A percentile compares a stretch with the other conserved stretches of the same genome.
Conservation (phyloP, 2,329 filamentous ascomycete genomes). For the Sporothrix euskadiensis region DNA sequence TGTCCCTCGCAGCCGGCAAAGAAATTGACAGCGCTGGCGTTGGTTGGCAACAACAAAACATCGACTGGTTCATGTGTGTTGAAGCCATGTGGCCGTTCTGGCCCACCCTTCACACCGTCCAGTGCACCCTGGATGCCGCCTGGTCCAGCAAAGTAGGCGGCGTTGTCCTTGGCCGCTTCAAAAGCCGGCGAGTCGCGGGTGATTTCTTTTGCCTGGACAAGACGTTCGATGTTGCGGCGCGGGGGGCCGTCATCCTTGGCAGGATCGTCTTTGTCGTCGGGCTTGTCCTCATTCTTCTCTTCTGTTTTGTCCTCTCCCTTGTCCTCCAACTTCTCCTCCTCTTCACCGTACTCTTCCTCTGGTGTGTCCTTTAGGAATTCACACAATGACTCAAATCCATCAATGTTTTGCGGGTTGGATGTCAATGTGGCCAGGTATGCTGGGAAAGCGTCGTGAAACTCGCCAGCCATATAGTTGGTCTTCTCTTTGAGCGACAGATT, state of each 20-base stretch:
- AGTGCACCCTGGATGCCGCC: slow-evolving; percentile 58
- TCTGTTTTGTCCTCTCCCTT: background rate
- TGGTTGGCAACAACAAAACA: slow-evolving; percentile 61
- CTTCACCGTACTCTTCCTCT: slow-evolving; percentile 59
- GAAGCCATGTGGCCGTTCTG: slow-evolving; percentile 50
- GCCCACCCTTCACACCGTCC: slow-evolving; percentile 17
- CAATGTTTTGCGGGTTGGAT: slow-evolving; percentile 59
- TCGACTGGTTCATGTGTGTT: slow-evolving; percentile 46
- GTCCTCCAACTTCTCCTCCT: slow-evolving; percentile 49
- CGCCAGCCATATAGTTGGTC: slow-evolving; percentile 42
- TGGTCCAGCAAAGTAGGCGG: slow-evolving; percentile 49
- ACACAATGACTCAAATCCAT: slow-evolving; percentile 51
- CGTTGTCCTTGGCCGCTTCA: background rate
- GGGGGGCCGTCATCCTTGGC: slow-evolving; percentile 31
- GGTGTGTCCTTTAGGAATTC: slow-evolving; percentile 56
- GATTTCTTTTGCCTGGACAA: slow-evolving; percentile 8
- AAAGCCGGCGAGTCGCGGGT: slow-evolving; percentile 42
- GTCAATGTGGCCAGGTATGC: slow-evolving; percentile 58
- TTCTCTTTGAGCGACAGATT: background rate
- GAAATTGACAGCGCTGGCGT: slow-evolving; percentile 54
- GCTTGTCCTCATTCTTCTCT: slow-evolving; percentile 62
- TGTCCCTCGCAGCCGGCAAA: slow-evolving; percentile 59
- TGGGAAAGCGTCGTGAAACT: slow-evolving; percentile 59
- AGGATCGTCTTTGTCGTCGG: slow-evolving; percentile 42
- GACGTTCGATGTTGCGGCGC: slow-evolving; percentile 25